Evolutionary conservation across 306 rosid species (phyloP).

Genomic region (Acacia melanoxylon): DNA sequence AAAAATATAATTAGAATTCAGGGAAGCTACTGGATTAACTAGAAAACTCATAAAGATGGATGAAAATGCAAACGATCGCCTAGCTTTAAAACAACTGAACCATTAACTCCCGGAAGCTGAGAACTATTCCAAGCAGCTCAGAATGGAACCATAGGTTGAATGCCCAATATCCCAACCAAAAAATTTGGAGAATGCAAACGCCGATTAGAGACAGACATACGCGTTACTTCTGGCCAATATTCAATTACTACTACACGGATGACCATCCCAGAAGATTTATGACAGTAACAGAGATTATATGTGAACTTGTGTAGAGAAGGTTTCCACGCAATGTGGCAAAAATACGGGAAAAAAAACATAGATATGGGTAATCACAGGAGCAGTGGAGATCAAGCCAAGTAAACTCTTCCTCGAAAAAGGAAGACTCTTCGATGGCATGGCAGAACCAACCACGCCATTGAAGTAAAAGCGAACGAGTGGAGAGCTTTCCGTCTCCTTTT

Average conservation of each 20-base stretch:
- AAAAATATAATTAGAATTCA: neutral
- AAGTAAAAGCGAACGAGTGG: neutral
- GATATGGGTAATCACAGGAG: constrained; percentile 9
- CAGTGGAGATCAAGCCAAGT: constrained; percentile 14
- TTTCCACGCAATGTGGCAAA: neutral
- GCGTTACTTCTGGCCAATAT: neutral
- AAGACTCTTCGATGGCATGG: constrained; percentile 13
- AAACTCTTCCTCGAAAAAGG: constrained; percentile 16
- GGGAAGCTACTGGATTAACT: neutral
- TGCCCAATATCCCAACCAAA: neutral
- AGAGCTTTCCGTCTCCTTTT: no score
- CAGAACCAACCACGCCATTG: constrained; percentile 15
- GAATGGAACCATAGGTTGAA: neutral
- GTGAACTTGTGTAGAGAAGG: neutral
- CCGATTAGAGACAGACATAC: neutral
- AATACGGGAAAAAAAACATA: no score
- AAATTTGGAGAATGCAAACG: neutral
- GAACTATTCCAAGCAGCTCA: neutral
- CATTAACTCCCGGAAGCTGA: neutral
- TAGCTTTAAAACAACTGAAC: neutral
- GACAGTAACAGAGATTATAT: neutral
- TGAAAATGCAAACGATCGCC: neutral
- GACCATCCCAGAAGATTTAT: neutral
- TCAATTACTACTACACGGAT: neutral
- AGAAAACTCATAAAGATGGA: neutral